Percentiles rank a stretch among this genome's conserved stretches.
Conservation (phyloP, 148 eudicot species). For the Rhododendron vialii region DNA sequence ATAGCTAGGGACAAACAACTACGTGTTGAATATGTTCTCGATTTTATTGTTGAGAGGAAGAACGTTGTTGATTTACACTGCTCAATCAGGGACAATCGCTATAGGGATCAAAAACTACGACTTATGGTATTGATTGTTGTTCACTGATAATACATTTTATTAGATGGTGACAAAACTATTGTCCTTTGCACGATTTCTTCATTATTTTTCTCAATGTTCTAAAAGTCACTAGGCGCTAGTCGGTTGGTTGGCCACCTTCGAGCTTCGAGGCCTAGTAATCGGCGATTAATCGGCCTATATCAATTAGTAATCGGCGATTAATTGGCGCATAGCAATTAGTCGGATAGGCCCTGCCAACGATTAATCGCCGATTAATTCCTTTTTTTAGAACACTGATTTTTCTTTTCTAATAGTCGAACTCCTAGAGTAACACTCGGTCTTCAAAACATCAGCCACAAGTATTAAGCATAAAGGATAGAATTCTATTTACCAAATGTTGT, state of each 20-base stretch:
- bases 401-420: too few species aligned
- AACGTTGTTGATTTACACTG: constrained; percentile 71
- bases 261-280: too few species aligned
- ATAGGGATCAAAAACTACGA: constrained; percentile 88
- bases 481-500: neutral
- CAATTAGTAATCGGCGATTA: too few species aligned
- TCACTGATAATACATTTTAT: neutral
- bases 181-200: neutral
- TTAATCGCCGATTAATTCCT: too few species aligned
- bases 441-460: neutral
- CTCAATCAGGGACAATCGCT: constrained; percentile 88
- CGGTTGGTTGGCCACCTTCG: too few species aligned
- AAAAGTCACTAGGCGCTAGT: too few species aligned
- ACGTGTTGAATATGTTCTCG: constrained; percentile 76
- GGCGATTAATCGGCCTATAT: too few species aligned
- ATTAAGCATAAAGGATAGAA: neutral
- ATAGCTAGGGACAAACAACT: constrained; percentile 72
- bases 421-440: neutral
- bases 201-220: too few species aligned
- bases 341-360: too few species aligned
- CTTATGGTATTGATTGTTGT: constrained; percentile 55
- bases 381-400: too few species aligned
- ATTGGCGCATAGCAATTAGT: too few species aligned
- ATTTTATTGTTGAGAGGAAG: constrained; percentile 93
- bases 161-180: neutral